phyloP scores from a whole-genome alignment of 2,329 filamentous ascomycete genomes.

The Trichoderma sp. region DNA sequence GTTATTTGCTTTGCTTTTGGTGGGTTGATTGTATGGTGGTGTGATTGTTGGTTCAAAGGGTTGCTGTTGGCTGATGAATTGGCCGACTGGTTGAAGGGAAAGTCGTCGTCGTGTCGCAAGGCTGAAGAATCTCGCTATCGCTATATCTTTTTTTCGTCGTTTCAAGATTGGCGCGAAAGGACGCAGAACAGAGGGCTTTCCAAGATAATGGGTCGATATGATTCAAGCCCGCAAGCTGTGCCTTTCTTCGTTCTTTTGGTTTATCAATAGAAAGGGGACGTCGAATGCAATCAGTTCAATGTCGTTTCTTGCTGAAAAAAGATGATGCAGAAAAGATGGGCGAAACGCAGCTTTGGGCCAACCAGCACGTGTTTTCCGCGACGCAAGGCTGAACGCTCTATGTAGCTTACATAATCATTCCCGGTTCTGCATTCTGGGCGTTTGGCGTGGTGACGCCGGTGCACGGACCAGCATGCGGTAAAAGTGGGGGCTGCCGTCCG shows the following conservation, averaged over 20 bases:
- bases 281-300: neutral
- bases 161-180: neutral
- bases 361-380: constrained; percentile 9
- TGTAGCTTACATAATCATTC: neutral
- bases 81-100: neutral
- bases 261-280: neutral
- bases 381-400: constrained; percentile 1
- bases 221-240: neutral
- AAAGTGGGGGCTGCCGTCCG: constrained; percentile 24
- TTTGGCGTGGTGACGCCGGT: neutral
- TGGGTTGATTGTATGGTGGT: neutral
- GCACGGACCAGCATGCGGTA: constrained; percentile 14
- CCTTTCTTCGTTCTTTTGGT: neutral
- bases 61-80: neutral
- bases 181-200: neutral
- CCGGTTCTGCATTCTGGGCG: neutral
- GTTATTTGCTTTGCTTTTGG: neutral
- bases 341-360: neutral
- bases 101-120: neutral
- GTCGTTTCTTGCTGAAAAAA: neutral
- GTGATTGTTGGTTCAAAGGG: neutral
- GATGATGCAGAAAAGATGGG: neutral
- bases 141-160: too few relatives aligned
- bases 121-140: neutral
- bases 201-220: neutral